Evolutionary conservation across 2,329 filamentous ascomycete genomes (phyloP).

Genomic region (Nemania sp.): DNA sequence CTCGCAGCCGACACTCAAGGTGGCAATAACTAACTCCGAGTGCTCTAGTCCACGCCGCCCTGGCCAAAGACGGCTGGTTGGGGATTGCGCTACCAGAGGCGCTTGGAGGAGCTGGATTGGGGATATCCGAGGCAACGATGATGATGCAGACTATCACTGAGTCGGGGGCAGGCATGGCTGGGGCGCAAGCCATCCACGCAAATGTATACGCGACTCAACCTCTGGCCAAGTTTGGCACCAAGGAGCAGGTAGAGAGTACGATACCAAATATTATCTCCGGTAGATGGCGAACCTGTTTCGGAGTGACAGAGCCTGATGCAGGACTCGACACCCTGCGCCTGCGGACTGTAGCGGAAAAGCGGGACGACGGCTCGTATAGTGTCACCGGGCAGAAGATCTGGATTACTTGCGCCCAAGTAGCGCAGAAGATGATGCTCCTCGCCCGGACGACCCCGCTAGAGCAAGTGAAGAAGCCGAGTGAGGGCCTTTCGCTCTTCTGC

Average conservation of each 20-base stretch:
- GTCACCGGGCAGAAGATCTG: slow-evolving; percentile 87
- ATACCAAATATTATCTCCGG: slow-evolving; percentile 79
- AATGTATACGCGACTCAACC: slow-evolving; percentile 82
- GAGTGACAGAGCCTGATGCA: slow-evolving; percentile 85
- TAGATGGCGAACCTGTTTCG: slow-evolving; percentile 80
- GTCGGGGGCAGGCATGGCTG: slow-evolving; percentile 82
- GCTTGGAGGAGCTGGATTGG: slow-evolving; percentile 79
- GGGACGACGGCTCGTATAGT: slow-evolving; percentile 68
- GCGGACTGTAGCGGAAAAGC: slow-evolving; percentile 70
- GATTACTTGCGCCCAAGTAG: slow-evolving; percentile 88
- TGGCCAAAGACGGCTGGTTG: slow-evolving; percentile 82
- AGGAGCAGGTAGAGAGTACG: slow-evolving; percentile 71
- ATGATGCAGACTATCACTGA: slow-evolving; percentile 88
- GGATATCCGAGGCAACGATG: slow-evolving; percentile 85
- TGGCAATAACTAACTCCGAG: no score
- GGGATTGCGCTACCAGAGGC: slow-evolving; percentile 82
- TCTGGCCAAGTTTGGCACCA: slow-evolving; percentile 77
- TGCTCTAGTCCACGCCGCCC: slow-evolving; percentile 79
- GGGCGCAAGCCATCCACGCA: slow-evolving; percentile 71
- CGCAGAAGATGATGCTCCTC: slow-evolving; percentile 84
- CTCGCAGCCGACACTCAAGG: no score
- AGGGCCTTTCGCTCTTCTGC: slow-evolving; percentile 83
- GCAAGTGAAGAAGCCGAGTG: slow-evolving; percentile 75
- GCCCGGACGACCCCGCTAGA: slow-evolving; percentile 79
- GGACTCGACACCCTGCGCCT: slow-evolving; percentile 82